Percentiles rank a stretch among this genome's conserved stretches.
These are phyloP conservation scores for Fusarium graminum DNA, from an alignment of 2,329 filamentous ascomycete genomes.

Conservation along the genomic window DNA sequence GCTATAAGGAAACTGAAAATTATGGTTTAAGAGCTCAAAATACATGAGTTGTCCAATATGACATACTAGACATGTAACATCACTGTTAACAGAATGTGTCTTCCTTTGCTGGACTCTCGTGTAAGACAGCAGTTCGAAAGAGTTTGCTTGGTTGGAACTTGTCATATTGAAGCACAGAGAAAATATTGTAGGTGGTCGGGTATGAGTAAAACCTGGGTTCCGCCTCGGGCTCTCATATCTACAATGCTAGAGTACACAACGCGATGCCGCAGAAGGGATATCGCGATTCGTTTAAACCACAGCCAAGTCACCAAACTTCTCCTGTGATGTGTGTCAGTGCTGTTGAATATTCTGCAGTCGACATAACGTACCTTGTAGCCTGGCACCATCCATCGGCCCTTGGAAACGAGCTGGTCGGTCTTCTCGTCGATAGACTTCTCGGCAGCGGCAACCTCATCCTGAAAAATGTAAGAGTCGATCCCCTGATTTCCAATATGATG, in stretches of 20 bases:
- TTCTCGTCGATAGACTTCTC: constrained; percentile 98
- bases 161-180: constrained; percentile 40
- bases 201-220: constrained; percentile 53
- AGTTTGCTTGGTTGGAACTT: constrained; percentile 6
- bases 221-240: constrained; percentile 66
- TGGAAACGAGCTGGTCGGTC: constrained; percentile 92
- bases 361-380: constrained; percentile 89
- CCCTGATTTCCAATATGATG: constrained; percentile 4
- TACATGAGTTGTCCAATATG: not conserved
- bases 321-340: constrained; percentile 72
- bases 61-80: not conserved
- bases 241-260: constrained; percentile 78
- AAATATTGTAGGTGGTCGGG: constrained; percentile 46
- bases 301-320: constrained; percentile 98
- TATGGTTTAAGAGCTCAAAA: not conserved
- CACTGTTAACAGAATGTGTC: not conserved
- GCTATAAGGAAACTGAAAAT: not conserved
- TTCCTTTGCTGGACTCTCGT: not conserved
- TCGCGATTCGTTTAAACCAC: constrained; percentile 77
- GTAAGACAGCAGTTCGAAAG: constrained; percentile 4
- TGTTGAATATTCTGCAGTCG: not conserved
- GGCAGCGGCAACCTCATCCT: constrained; percentile 95
- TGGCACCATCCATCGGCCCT: constrained; percentile 97
- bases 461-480: constrained; percentile 49
- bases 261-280: constrained; percentile 59